Evolutionary conservation across 2,329 filamentous ascomycete species (phyloP).

Genomic region (Colletotrichum caudatum): DNA sequence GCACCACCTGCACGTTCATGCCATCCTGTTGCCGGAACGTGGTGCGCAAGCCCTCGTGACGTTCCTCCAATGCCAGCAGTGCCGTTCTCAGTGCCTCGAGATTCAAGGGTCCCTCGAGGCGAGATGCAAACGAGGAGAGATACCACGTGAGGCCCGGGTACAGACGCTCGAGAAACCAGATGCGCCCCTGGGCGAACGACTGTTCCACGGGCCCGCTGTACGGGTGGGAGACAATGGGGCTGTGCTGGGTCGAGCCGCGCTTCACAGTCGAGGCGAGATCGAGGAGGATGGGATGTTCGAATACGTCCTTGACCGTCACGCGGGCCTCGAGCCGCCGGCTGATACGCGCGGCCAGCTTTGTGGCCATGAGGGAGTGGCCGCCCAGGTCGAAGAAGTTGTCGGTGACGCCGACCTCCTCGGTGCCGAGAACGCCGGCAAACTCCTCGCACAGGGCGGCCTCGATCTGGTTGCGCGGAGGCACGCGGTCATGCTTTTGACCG

Average conservation of each 20-base stretch:
- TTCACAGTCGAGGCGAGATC: constrained; percentile 12
- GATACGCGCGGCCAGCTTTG: constrained; percentile 28
- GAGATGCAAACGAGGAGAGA: constrained; percentile 39
- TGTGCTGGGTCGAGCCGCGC: constrained; percentile 12
- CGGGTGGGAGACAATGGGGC: not conserved
- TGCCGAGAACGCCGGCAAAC: constrained; percentile 22
- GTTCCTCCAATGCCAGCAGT: constrained; percentile 40
- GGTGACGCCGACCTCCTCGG: constrained; percentile 16
- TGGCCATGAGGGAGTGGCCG: constrained; percentile 38
- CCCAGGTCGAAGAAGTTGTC: constrained; percentile 40
- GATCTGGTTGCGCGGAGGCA: constrained; percentile 17
- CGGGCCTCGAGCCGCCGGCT: constrained; percentile 24
- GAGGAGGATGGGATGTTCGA: constrained; percentile 21
- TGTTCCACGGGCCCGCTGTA: constrained; percentile 42
- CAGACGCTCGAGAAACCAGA: constrained; percentile 45
- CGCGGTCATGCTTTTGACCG: constrained; percentile 11
- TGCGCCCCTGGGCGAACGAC: constrained; percentile 44
- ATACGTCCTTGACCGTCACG: constrained; percentile 34
- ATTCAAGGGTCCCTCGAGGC: constrained; percentile 38
- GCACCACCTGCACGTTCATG: constrained; percentile 20
- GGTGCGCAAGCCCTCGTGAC: constrained; percentile 44
- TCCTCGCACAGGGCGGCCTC: constrained; percentile 30
- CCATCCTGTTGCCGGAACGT: constrained; percentile 36
- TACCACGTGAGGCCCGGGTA: constrained; percentile 42
- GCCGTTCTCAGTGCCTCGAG: constrained; percentile 35